phyloP scores from a whole-genome alignment of 2,329 filamentous ascomycete species.

The Scleromitrula shiraiana region DNA sequence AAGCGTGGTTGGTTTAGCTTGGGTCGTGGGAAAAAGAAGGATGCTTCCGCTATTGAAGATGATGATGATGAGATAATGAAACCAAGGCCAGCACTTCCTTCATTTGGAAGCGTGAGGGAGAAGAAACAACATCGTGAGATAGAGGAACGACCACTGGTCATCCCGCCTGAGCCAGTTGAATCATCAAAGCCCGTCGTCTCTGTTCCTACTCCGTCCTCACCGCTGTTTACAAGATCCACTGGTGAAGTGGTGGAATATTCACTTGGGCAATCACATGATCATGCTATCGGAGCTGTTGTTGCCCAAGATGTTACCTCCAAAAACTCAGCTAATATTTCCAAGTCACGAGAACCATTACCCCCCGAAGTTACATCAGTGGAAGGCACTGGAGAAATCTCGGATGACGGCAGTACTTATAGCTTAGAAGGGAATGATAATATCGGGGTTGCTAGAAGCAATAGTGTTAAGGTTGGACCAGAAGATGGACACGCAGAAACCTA shows the following conservation, averaged over 20 bases:
- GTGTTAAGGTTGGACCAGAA: constrained; percentile 16
- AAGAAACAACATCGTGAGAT: constrained; percentile 48
- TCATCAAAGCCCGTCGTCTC: constrained; percentile 15
- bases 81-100: constrained; percentile 65
- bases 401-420: constrained; percentile 38
- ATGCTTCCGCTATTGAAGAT: constrained; percentile 36
- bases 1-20: constrained; percentile 48
- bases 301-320: constrained; percentile 45
- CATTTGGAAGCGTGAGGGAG: constrained; percentile 66
- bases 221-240: constrained; percentile 19
- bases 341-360: constrained; percentile 56
- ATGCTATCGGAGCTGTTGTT: constrained; percentile 48
- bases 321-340: constrained; percentile 48
- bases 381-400: constrained; percentile 54
- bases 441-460: constrained; percentile 11
- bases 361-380: constrained; percentile 65
- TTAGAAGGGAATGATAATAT: constrained; percentile 18
- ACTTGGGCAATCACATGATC: constrained; percentile 46
- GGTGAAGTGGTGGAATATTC: constrained; percentile 17
- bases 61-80: constrained; percentile 64
- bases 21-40: constrained; percentile 43
- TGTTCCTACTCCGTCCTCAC: constrained; percentile 19
- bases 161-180: constrained; percentile 38
- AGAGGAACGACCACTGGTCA: constrained; percentile 50
- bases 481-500: constrained; percentile 12